Percentiles rank a stretch among this genome's conserved stretches.
Conservation (phyloP, 2,329 filamentous ascomycete species). For the Fusarium metavorans region DNA sequence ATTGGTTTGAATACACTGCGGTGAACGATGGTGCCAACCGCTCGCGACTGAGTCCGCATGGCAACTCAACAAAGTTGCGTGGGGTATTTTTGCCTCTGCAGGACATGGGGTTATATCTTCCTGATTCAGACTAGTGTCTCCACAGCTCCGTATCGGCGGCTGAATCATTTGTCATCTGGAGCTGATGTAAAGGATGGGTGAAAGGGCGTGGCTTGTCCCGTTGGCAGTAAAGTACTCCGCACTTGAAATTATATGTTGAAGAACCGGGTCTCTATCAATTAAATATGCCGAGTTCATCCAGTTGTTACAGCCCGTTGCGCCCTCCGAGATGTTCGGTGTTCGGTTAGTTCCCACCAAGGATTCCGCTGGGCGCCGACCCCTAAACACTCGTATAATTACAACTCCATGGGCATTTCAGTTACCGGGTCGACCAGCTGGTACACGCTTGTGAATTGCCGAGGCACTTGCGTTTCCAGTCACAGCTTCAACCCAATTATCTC, state of each 20-base stretch:
- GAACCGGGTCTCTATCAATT: neutral
- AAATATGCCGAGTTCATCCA: neutral
- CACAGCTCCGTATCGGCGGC: neutral
- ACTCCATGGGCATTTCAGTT: neutral
- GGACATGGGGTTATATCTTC: slow-evolving; percentile 9
- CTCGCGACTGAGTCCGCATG: neutral
- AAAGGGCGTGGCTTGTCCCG: neutral
- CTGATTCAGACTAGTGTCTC: neutral
- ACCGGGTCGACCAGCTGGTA: neutral
- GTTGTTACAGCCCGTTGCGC: neutral
- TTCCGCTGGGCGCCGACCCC: neutral
- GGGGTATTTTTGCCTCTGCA: neutral
- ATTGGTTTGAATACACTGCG: neutral
- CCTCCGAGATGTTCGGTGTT: neutral
- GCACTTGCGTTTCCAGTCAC: neutral
- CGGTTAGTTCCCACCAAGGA: neutral
- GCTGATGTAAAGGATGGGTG: neutral
- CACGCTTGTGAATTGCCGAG: neutral
- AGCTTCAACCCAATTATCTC: neutral
- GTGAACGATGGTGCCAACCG: neutral
- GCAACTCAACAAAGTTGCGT: neutral
- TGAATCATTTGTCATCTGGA: neutral
- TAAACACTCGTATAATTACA: neutral
- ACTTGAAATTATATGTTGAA: neutral
- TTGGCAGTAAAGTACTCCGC: neutral